Conservation (phyloP, 2,329 filamentous ascomycete species). For the Dothistroma septosporum region DNA sequence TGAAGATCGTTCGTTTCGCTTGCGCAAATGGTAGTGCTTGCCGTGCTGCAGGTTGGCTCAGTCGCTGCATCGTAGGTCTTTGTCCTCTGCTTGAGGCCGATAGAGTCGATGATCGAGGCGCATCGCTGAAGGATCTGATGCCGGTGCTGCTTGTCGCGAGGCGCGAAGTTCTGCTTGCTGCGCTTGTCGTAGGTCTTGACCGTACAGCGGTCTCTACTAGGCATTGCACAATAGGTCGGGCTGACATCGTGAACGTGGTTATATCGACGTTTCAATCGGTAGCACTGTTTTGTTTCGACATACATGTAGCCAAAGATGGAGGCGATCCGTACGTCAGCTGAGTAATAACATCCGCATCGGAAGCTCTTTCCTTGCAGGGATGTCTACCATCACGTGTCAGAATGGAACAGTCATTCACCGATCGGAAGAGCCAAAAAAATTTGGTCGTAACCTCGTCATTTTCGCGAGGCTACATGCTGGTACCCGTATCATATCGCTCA, state of each 20-base stretch:
- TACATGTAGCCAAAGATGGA: neutral
- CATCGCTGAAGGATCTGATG: conserved; percentile 19
- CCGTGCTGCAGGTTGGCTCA: conserved; percentile 32
- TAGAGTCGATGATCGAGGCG: conserved; percentile 21
- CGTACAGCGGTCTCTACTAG: conserved; percentile 7
- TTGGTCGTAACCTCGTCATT: neutral
- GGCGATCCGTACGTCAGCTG: neutral
- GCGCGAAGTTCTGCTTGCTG: conserved; percentile 2
- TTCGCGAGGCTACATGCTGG: neutral
- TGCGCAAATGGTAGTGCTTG: conserved; percentile 21
- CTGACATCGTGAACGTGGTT: conserved; percentile 5
- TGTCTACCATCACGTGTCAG: too few relatives aligned
- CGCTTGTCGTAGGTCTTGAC: neutral
- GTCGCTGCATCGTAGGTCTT: conserved; percentile 24
- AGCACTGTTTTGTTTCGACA: neutral
- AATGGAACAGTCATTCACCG: too few relatives aligned
- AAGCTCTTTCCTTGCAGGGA: neutral
- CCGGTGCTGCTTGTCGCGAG: conserved; percentile 4
- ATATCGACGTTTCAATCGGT: neutral
- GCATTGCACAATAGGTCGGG: conserved; percentile 10
- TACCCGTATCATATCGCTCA: conserved; percentile 9
- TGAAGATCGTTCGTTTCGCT: conserved; percentile 75
- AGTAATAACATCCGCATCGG: neutral
- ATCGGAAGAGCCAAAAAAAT: neutral
- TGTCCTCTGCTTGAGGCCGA: conserved; percentile 23